phyloP scores from a whole-genome alignment of 1,139 yeast genomes.

The Dujonia santamariae region DNA sequence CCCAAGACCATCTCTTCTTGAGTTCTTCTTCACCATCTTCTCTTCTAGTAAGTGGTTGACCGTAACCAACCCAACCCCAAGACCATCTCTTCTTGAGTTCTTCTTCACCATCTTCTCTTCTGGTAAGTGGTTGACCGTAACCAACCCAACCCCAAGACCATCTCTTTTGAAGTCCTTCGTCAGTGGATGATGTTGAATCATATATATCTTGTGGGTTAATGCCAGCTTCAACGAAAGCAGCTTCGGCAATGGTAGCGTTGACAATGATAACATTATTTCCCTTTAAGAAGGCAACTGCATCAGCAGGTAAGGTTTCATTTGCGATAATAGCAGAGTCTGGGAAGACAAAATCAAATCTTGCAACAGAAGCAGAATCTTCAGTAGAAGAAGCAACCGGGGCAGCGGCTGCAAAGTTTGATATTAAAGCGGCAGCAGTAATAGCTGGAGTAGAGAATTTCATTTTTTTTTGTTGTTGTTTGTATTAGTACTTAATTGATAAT shows the following conservation, averaged over 20 bases:
- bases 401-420: conserved; percentile 2
- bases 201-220: no score
- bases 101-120: no score
- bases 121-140: no score
- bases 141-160: no score
- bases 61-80: no score
- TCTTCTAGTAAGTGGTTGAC: no score
- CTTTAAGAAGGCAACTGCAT: conserved; percentile 1
- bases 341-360: conserved; percentile 2
- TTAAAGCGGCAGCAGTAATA: neutral
- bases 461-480: neutral
- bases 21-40: no score
- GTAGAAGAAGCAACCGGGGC: conserved; percentile 6
- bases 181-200: no score
- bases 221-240: neutral
- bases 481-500: no score
- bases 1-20: no score
- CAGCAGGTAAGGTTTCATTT: neutral
- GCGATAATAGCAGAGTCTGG: conserved; percentile 4
- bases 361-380: neutral
- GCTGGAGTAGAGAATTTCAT: conserved; percentile 6
- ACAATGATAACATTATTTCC: neutral
- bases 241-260: conserved; percentile 7
- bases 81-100: no score
- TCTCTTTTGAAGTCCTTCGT: no score